Conservation (phyloP, 306 rosid species). For the Castanopsis chinensis region DNA sequence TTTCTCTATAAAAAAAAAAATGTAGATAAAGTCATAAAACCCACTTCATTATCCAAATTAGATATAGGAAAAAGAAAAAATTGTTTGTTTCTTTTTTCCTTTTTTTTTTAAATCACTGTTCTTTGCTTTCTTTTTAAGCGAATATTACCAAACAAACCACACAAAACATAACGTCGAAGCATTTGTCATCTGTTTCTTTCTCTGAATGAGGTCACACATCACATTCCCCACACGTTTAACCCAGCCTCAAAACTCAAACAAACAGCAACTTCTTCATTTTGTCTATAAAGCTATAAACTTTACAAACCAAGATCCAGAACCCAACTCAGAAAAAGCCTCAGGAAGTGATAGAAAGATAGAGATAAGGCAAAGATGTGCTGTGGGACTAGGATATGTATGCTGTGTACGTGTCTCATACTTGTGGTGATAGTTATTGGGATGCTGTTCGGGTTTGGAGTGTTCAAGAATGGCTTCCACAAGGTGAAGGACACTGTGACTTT, state of each 20-base stretch:
- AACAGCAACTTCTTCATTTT: neutral
- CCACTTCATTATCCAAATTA: no score
- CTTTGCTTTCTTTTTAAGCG: no score
- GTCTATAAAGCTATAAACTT: neutral
- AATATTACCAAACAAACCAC: no score
- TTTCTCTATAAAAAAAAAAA: no score
- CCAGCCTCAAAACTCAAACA: neutral
- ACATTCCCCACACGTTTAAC: neutral
- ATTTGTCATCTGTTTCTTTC: no score
- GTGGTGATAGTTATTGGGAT: conserved; percentile 52
- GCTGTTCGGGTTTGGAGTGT: conserved; percentile 76
- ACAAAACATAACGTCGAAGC: no score
- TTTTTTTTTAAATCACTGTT: no score
- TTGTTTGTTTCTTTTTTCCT: no score
- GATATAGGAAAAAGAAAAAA: no score
- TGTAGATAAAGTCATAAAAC: no score
- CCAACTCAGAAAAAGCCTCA: neutral
- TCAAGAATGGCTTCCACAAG: conserved; percentile 76
- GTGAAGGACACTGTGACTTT: conserved; percentile 42
- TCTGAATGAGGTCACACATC: neutral
- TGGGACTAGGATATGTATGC: conserved; percentile 55
- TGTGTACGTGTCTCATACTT: conserved; percentile 59
- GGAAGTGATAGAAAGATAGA: neutral
- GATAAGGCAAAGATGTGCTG: conserved; percentile 45
- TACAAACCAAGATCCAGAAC: neutral